Percentiles rank a stretch among this genome's conserved stretches.
phyloP scores from a whole-genome alignment of 2,329 filamentous ascomycete genomes.

The Ilyonectria robusta region DNA sequence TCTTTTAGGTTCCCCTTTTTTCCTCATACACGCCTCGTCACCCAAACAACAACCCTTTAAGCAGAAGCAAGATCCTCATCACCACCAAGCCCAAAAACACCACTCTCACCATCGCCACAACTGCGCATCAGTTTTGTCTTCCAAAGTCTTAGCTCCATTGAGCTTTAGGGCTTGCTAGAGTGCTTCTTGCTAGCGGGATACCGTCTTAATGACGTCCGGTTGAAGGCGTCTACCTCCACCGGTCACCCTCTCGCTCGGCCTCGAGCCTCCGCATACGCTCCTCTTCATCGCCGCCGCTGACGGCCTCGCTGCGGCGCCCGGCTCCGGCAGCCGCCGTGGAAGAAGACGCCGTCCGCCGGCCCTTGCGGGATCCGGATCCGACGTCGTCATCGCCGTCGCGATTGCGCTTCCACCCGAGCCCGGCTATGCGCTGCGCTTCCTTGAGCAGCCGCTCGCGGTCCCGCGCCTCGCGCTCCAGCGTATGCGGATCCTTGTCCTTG shows the following conservation, averaged over 20 bases:
- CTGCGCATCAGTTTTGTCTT: background rate
- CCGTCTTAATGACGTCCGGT: conserved; percentile 2
- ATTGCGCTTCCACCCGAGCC: conserved; percentile 66
- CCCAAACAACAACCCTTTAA: conserved; percentile 15
- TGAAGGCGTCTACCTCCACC: conserved; percentile 58
- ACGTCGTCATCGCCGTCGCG: conserved; percentile 61
- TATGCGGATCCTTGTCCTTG: conserved; percentile 71
- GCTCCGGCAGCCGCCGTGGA: conserved; percentile 34
- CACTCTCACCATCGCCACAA: background rate
- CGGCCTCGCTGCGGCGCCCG: conserved; percentile 63
- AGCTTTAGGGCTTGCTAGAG: background rate
- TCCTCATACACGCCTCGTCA: conserved; percentile 12
- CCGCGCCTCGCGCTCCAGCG: conserved; percentile 77
- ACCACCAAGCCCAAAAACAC: conserved; percentile 7
- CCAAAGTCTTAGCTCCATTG: background rate
- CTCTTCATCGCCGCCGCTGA: conserved; percentile 64
- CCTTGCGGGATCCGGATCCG: conserved; percentile 57
- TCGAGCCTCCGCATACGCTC: conserved; percentile 70
- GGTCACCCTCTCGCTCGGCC: conserved; percentile 70
- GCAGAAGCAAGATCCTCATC: conserved; percentile 10
- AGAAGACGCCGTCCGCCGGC: conserved; percentile 54
- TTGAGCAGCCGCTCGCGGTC: conserved; percentile 77
- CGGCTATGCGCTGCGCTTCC: conserved; percentile 76
- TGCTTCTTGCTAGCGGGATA: conserved; percentile 9
- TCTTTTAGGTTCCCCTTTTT: conserved; percentile 10